These are phyloP conservation scores for Phytophthora chlamydospora DNA, from an alignment of 352 stramenopile genomes.

Conservation along the genomic window DNA sequence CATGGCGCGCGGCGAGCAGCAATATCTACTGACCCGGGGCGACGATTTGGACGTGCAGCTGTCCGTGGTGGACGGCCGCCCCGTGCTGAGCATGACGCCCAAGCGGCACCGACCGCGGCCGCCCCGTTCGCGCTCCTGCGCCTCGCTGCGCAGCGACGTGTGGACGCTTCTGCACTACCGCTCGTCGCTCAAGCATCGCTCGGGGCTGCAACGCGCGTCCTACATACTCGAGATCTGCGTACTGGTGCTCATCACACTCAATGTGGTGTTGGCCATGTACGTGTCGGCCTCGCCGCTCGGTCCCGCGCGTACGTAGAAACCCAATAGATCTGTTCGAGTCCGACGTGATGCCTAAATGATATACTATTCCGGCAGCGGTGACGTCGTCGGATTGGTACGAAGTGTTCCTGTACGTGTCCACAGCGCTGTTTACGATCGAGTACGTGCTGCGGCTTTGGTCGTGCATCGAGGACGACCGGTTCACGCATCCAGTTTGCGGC, in stretches of 20 bases:
- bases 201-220: constrained; percentile 67
- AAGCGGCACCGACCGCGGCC: not conserved
- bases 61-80: constrained; percentile 17
- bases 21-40: constrained; percentile 14
- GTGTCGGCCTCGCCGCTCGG: constrained; percentile 38
- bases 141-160: constrained; percentile 55
- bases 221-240: constrained; percentile 73
- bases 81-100: not conserved
- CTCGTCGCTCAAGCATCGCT: constrained; percentile 61
- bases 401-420: constrained; percentile 80
- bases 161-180: constrained; percentile 84
- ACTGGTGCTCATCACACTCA: constrained; percentile 77
- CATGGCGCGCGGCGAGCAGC: constrained; percentile 22
- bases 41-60: constrained; percentile 27
- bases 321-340: not conserved
- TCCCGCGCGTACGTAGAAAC: constrained; percentile 31
- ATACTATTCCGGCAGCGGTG: constrained; percentile 25
- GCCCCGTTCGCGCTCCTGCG: constrained; percentile 5
- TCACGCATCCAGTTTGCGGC: constrained; percentile 52
- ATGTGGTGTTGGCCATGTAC: constrained; percentile 80
- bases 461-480: constrained; percentile 82
- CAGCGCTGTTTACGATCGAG: constrained; percentile 74
- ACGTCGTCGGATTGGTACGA: constrained; percentile 68
- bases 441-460: constrained; percentile 80
- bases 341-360: no score